These are phyloP conservation scores for Pouteria glomerata DNA, from an alignment of 148 eudicot species.

Conservation along the genomic window DNA sequence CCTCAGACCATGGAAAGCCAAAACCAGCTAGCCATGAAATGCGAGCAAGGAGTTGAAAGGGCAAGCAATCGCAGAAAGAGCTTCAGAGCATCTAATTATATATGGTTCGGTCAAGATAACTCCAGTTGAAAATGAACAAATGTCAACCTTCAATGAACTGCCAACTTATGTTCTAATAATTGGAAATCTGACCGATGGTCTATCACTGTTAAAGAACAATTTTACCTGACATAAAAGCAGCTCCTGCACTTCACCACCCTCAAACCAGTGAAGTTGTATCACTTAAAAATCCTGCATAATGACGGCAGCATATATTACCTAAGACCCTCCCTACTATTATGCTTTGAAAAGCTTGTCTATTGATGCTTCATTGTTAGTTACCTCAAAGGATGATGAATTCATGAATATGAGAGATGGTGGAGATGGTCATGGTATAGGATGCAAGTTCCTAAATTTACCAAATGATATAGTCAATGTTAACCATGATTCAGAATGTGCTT, in stretches of 20 bases:
- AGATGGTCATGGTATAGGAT: constrained; percentile 7
- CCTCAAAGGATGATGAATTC: neutral
- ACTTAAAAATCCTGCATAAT: constrained; percentile 29
- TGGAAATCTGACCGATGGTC: neutral
- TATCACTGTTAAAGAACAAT: constrained; percentile 9
- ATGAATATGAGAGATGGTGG: constrained; percentile 4
- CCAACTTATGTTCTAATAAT: neutral
- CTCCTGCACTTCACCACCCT: constrained; percentile 10
- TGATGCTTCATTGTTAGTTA: constrained; percentile 10
- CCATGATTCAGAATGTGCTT: constrained; percentile 2
- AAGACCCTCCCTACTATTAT: constrained; percentile 14
- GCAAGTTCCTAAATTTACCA: neutral
- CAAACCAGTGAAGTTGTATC: constrained; percentile 16
- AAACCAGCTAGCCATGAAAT: too few relatives aligned
- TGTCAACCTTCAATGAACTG: neutral
- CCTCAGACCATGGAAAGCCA: too few relatives aligned
- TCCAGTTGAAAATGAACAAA: neutral
- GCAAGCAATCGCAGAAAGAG: too few relatives aligned
- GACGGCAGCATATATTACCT: constrained; percentile 28
- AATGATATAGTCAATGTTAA: neutral
- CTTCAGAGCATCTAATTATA: too few relatives aligned
- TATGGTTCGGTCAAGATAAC: neutral
- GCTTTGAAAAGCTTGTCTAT: constrained; percentile 26
- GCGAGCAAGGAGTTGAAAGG: too few relatives aligned
- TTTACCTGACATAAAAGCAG: constrained; percentile 17